Evolutionary conservation across 2,329 filamentous ascomycete genomes (phyloP), one percentile per base, ranked within the genome.

Genomic region (Karstenula rhodostoma): DNA sequence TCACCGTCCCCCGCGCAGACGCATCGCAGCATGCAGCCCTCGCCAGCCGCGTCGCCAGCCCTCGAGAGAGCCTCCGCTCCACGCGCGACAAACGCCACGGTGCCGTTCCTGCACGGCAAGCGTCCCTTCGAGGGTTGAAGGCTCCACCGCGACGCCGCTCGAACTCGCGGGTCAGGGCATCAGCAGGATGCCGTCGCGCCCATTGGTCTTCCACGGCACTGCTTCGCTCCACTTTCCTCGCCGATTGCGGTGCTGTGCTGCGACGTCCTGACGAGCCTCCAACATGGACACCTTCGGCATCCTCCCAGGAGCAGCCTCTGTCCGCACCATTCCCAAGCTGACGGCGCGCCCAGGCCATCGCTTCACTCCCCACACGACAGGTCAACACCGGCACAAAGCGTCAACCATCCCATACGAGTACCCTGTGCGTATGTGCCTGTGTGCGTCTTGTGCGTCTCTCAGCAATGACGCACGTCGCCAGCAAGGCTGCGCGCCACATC

Each of bases 161-260:
- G 35, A 57, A 29, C 44, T 33, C 23, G 40, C 55, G 55, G 55
- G 32, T 27, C 49, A 56, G 44, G 53, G 44, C 46, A 37, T 27
- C 44, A 40, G 49, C 44, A 32, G 46, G n/a, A 25, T 29, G 13
- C 46, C 13, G 8, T 25, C 48, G 22, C 32, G 32, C 19, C 48
- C 32, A 51, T 42, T 42, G 32, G 55, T 22, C 35, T n/a, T 25
- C 32, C 19, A 46, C 55, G 23, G 27, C 46, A 19, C 19, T 40
- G 19, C 49, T 19, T 52, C 49, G 49, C 49, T 42, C 49, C 49
- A 52, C 49, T 27, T 52, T 17, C 49, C 49, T 52, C 48, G 44
- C 44, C 44, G 44, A 29, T 15, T 6, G 44, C 23, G 44, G 23
- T 51, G 27, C 29, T 50, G 47, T 25, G 10, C 10, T 19, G 43